phyloP scores from a whole-genome alignment of 176 grass and related monocot genomes.

The Secale cereale region DNA sequence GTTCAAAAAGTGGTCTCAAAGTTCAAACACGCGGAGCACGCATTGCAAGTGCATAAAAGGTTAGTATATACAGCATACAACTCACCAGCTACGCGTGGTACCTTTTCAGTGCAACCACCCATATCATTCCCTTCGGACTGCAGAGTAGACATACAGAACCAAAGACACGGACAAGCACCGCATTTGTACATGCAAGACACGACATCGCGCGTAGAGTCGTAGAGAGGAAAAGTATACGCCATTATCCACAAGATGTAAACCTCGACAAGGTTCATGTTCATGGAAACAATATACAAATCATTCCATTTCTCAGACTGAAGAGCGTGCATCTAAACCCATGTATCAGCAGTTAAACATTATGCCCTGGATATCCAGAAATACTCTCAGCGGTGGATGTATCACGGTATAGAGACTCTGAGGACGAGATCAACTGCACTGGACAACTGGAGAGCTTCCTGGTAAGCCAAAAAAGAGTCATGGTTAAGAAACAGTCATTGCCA shows the following conservation, averaged over 20 bases:
- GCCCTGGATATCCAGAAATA: not conserved
- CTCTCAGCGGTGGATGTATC: not conserved
- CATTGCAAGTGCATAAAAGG: not conserved
- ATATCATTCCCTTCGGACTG: not conserved
- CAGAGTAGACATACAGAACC: not conserved
- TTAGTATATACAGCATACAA: not conserved
- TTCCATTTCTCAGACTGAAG: conserved; percentile 20
- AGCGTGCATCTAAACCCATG: conserved; percentile 20
- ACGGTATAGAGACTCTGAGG: not conserved
- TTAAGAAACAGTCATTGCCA: not conserved
- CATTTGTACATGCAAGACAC: not conserved
- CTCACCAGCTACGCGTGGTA: not conserved
- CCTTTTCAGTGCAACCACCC: not conserved
- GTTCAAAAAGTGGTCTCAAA: not conserved
- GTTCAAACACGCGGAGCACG: not conserved
- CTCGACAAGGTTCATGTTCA: conserved; percentile 10
- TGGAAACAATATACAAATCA: conserved; percentile 14
- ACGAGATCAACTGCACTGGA: conserved; percentile 4
- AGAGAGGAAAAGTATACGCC: not conserved
- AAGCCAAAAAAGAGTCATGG: not conserved
- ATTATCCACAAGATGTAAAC: conserved; percentile 12
- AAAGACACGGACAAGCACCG: not conserved
- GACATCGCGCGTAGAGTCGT: not conserved
- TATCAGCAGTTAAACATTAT: conserved; percentile 11
- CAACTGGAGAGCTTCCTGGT: conserved; percentile 18